These are phyloP conservation scores for Podila minutissima DNA, from an alignment of 192 early-diverging fungal species.

Conservation along the genomic window DNA sequence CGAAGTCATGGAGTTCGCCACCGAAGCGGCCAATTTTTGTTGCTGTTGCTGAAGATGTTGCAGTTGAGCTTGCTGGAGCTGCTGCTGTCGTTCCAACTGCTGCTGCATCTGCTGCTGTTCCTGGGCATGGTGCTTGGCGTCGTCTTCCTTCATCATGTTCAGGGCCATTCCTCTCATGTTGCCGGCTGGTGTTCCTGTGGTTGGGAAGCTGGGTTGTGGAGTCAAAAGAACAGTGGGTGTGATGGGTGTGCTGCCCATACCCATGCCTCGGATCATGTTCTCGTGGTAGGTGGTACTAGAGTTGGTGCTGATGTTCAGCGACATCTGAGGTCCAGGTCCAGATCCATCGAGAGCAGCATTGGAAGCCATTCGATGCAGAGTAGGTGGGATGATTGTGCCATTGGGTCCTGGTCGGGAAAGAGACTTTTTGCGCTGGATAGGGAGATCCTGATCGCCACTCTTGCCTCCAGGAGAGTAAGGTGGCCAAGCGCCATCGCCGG, in stretches of 20 bases:
- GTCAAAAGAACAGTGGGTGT: conserved; percentile 34
- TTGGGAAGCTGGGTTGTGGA: conserved; percentile 38
- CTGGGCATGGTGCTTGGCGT: conserved; percentile 16
- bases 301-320: conserved; percentile 37
- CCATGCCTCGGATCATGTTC: conserved; percentile 52
- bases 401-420: conserved; percentile 8
- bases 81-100: background rate
- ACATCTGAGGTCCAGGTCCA: background rate
- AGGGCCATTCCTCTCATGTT: conserved; percentile 28
- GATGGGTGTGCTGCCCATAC: conserved; percentile 47
- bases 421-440: conserved; percentile 18
- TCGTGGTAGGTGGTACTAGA: conserved; percentile 32
- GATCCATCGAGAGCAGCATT: background rate
- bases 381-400: background rate
- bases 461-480: conserved; percentile 17
- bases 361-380: background rate
- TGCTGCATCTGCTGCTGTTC: conserved; percentile 21
- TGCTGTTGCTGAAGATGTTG: conserved; percentile 2
- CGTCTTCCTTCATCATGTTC: conserved; percentile 48
- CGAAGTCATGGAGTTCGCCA: conserved; percentile 2
- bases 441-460: background rate
- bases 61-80: background rate
- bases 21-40: conserved; percentile 3
- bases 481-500: conserved; percentile 12
- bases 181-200: conserved; percentile 7